These are phyloP conservation scores for Picea sitchensis DNA, from an alignment of 75 land plant genomes.

Conservation along the genomic window DNA sequence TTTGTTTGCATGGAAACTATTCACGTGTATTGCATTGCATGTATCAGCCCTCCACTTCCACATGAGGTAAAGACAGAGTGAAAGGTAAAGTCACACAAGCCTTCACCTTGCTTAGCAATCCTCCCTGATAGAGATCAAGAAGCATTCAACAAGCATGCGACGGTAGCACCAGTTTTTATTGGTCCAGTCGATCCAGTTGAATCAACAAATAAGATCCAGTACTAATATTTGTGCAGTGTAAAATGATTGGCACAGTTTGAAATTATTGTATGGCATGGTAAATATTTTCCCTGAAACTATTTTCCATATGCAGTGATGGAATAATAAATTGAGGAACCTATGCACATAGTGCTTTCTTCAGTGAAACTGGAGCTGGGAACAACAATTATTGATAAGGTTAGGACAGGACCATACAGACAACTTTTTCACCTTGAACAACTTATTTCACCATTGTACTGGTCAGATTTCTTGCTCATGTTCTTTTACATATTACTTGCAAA, in stretches of 20 bases:
- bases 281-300: not conserved
- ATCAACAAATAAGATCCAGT: no score
- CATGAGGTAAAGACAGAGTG: no score
- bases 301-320: conserved; percentile 8
- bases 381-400: conserved; percentile 49
- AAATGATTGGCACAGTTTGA: not conserved
- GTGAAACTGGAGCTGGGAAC: conserved; percentile 55
- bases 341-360: conserved; percentile 63
- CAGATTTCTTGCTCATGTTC: not conserved
- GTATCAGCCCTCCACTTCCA: no score
- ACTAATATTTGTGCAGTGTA: no score
- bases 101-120: no score
- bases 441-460: conserved; percentile 45
- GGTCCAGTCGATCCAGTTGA: no score
- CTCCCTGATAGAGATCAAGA: no score
- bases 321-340: conserved; percentile 24
- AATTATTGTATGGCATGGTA: not conserved
- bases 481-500: not conserved
- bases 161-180: no score
- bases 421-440: conserved; percentile 64
- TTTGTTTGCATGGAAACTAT: no score
- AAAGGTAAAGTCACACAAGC: no score
- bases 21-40: no score
- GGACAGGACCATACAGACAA: conserved; percentile 60
- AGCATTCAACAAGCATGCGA: no score